Evolutionary conservation across 73 alveolate genomes (phyloP), one percentile per base, ranked within the genome.

Genomic region (Blepharisma stoltei): DNA sequence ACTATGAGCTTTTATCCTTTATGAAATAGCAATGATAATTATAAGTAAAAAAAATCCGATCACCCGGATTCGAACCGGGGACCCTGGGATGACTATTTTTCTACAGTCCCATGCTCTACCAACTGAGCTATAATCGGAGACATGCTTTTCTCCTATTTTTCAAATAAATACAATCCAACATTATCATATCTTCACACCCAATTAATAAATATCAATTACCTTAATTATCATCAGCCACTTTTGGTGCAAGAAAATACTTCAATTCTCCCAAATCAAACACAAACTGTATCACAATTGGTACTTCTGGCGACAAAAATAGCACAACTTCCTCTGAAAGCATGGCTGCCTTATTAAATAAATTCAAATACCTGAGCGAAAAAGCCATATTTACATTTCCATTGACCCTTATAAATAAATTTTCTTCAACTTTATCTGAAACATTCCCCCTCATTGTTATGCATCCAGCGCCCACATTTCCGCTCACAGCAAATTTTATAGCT

Each of bases 341-440:
- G 54, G 97, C 60, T 6, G 99, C 99, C 89, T 97, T 97, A 71
- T 95, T 94, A 95, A 97, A 97, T 85, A 95, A 83, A 84, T 95
- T 95, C 89, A 97, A 83, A 88, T 97, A 96, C 83, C 98, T 92
- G 47, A 78, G 88, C 65, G 99, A 99, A 81, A 95, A 97, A 68
- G 95, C 86, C 55, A 95, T 89, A 68, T 88, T 81, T 54, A 94
- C 98, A 6, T 89, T 89, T 84, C 89, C 96, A 48, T 88, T 25
- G n/a, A 25, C 65, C 2, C 47, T 20, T 14, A 25, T 65, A 11
- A 20, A 14, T 3, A 14, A 20, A 14, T 20, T 14, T 14, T 65
- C 23, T 14, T 32, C 41, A 32, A 32, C 41, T 32, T 65, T 23
- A 21, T 14, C n/a, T 65, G n/a, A 14, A 3, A 78, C 46, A 60